These are phyloP conservation scores for Wickerhamiella bombiphila DNA, from an alignment of 805 yeast genomes.

Conservation along the genomic window DNA sequence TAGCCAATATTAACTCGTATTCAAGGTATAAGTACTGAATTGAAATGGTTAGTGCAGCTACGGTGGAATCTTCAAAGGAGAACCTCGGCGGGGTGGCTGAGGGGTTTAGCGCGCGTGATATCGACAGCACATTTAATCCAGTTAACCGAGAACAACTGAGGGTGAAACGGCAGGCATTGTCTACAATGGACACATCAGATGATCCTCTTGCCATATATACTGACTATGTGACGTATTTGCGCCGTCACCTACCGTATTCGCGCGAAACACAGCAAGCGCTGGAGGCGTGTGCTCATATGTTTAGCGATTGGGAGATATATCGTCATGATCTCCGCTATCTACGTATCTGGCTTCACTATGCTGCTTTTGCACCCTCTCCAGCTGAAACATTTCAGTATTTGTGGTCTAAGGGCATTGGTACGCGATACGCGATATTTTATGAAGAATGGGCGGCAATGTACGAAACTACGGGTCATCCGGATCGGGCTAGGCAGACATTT, in stretches of 20 bases:
- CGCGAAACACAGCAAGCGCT: neutral
- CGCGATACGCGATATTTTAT: neutral
- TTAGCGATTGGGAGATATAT: neutral
- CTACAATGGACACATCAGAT: no score
- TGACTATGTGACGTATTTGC: neutral
- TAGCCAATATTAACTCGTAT: no score
- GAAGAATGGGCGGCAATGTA: constrained; percentile 1
- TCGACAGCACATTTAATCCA: no score
- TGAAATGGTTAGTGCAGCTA: neutral
- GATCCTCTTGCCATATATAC: neutral
- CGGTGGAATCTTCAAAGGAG: neutral
- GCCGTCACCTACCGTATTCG: neutral
- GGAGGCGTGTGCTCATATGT: neutral
- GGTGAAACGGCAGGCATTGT: no score
- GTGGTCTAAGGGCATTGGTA: neutral
- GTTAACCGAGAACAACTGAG: no score
- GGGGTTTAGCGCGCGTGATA: no score
- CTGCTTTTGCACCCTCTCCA: neutral
- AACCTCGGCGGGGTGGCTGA: no score
- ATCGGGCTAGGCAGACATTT: neutral
- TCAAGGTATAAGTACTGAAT: no score
- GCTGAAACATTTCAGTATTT: neutral
- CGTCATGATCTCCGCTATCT: neutral
- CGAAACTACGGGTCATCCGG: neutral
- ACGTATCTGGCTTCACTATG: constrained; percentile 1